Evolutionary conservation across 148 eudicot genomes (phyloP).

Genomic region (Heliosperma pusillum): DNA sequence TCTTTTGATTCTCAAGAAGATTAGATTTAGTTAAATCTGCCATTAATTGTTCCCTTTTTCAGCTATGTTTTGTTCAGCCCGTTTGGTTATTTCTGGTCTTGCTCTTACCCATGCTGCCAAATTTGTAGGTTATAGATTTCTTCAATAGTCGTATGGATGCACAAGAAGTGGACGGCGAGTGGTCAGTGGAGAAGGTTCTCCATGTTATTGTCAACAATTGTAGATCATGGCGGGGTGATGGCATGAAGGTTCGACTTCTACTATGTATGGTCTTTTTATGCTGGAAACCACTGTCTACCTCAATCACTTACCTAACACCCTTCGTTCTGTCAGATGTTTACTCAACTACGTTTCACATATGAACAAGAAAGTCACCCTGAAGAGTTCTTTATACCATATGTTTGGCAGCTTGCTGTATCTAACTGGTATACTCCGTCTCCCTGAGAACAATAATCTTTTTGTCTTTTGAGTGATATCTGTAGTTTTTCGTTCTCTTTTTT

Average conservation of each 20-base stretch:
- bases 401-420: conserved; percentile 81
- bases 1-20: background rate
- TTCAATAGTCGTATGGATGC: conserved; percentile 93
- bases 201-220: conserved; percentile 66
- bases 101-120: background rate
- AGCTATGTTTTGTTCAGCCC: background rate
- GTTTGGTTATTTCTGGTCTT: background rate
- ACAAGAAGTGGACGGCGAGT: conserved; percentile 65
- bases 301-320: background rate
- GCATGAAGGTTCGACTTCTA: conserved; percentile 65
- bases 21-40: background rate
- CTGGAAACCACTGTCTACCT: background rate
- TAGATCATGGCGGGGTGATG: conserved; percentile 94
- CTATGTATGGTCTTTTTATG: background rate
- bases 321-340: conserved; percentile 57
- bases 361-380: conserved; percentile 98
- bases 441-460: background rate
- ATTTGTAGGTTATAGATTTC: conserved; percentile 72
- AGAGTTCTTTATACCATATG: conserved; percentile 95
- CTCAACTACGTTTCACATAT: conserved; percentile 82
- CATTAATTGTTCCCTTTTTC: too few species aligned
- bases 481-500: background rate
- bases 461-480: background rate
- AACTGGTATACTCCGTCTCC: conserved; percentile 45
- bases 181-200: conserved; percentile 98